Percentiles rank a stretch among this genome's conserved stretches.
These are phyloP conservation scores for Misopates orontium DNA, from an alignment of 257 asterid species.

Conservation along the genomic window DNA sequence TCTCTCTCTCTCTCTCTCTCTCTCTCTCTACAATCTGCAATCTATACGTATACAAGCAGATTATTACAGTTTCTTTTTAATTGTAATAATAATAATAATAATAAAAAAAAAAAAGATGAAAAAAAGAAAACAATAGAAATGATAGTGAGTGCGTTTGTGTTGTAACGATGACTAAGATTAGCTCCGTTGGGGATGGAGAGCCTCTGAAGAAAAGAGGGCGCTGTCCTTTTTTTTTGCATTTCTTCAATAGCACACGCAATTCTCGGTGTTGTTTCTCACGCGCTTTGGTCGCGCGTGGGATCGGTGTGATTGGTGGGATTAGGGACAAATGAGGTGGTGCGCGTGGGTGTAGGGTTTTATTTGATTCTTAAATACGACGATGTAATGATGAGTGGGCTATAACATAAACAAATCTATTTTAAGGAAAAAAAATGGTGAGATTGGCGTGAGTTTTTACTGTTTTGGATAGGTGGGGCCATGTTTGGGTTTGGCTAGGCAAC, in stretches of 20 bases:
- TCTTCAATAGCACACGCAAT: slow-evolving; percentile 22
- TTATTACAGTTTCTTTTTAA: neutral
- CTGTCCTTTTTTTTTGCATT: neutral
- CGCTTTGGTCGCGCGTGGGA: slow-evolving; percentile 28
- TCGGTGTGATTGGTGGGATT: neutral
- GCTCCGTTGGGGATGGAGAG: slow-evolving; percentile 65
- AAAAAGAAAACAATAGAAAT: slow-evolving; percentile 18
- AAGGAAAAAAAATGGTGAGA: neutral
- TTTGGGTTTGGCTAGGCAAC: neutral
- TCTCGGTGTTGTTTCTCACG: slow-evolving; percentile 10
- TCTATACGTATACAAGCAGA: neutral
- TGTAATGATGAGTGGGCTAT: slow-evolving; percentile 17
- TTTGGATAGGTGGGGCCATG: slow-evolving; percentile 17
- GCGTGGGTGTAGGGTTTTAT: slow-evolving; percentile 27
- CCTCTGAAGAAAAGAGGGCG: slow-evolving; percentile 40
- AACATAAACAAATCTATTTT: neutral
- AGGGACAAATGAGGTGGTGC: neutral
- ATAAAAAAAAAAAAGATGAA: slow-evolving; percentile 9
- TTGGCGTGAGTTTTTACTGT: neutral
- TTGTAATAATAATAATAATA: too few species aligned
- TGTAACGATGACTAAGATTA: slow-evolving; percentile 5
- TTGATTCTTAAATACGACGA: too few species aligned
- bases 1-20: slow-evolving; percentile 25
- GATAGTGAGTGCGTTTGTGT: neutral
- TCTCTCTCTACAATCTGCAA: neutral